Evolutionary conservation across 257 asterid species (phyloP).

Genomic region (Echites panduratus): DNA sequence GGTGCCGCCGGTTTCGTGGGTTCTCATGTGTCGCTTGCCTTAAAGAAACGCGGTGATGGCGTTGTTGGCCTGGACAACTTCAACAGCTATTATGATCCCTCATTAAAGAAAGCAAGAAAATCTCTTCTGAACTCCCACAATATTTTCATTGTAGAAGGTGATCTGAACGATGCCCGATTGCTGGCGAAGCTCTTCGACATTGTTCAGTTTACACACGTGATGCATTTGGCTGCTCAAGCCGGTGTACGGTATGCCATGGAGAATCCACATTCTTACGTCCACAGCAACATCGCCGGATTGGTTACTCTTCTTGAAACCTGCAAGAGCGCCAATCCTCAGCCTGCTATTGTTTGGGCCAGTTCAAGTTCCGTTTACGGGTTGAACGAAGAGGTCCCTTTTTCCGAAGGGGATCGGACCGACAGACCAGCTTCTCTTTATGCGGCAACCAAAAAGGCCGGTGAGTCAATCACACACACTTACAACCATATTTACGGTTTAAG

Average conservation of each 20-base stretch:
- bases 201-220: conserved; percentile 53
- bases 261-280: conserved; percentile 64
- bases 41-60: conserved; percentile 82
- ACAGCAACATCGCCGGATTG: conserved; percentile 69
- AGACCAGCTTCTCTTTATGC: conserved; percentile 76
- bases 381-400: conserved; percentile 55
- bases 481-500: conserved; percentile 74
- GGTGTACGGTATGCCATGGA: conserved; percentile 79
- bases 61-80: conserved; percentile 74
- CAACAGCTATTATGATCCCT: conserved; percentile 57
- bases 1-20: conserved; percentile 93
- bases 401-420: conserved; percentile 75
- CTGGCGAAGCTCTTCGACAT: conserved; percentile 48
- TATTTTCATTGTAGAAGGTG: conserved; percentile 50
- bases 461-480: conserved; percentile 61
- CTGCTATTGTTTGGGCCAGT: conserved; percentile 76
- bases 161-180: conserved; percentile 53
- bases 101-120: conserved; percentile 41
- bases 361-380: conserved; percentile 84
- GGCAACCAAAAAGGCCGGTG: conserved; percentile 76
- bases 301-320: conserved; percentile 66
- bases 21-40: conserved; percentile 53
- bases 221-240: conserved; percentile 89
- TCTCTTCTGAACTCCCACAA: conserved; percentile 23
- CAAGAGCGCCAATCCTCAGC: conserved; percentile 51